Percentiles rank a stretch among this genome's conserved stretches.
Evolutionary conservation across 805 yeast species (phyloP).

Genomic region (Ogataea minuta): DNA sequence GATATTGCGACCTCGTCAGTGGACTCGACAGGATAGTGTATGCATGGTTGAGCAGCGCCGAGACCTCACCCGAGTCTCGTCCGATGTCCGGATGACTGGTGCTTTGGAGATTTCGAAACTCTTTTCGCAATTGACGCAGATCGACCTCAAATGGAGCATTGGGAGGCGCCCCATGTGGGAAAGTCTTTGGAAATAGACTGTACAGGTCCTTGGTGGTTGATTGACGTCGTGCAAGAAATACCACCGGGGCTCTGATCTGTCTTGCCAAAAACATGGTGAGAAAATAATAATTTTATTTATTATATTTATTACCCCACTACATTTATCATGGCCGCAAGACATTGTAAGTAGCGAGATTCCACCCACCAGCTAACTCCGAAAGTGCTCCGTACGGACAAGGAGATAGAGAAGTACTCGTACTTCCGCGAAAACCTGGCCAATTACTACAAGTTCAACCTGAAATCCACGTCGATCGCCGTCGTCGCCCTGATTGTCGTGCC

Average conservation of each 20-base stretch:
- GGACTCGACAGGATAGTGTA: slow-evolving; percentile 72
- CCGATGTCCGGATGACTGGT: slow-evolving; percentile 76
- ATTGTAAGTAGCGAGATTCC: slow-evolving; percentile 25
- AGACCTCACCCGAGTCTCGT: slow-evolving; percentile 31
- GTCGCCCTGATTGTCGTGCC: slow-evolving; percentile 34
- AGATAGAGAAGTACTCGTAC: slow-evolving; percentile 31
- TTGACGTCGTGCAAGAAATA: background rate
- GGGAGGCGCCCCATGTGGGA: slow-evolving; percentile 66
- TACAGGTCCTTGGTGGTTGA: slow-evolving; percentile 42
- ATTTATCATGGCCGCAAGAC: slow-evolving; percentile 34
- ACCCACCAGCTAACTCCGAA: slow-evolving; percentile 3
- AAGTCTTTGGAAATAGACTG: slow-evolving; percentile 70
- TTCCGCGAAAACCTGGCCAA: slow-evolving; percentile 33
- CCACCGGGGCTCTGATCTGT: background rate
- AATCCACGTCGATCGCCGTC: slow-evolving; percentile 29
- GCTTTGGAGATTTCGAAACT: slow-evolving; percentile 72
- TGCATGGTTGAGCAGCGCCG: slow-evolving; percentile 71
- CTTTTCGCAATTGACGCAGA: slow-evolving; percentile 57
- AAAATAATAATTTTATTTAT: background rate
- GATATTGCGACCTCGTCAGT: slow-evolving; percentile 62
- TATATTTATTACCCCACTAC: slow-evolving; percentile 8
- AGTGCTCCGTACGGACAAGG: slow-evolving; percentile 34
- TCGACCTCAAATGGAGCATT: slow-evolving; percentile 58
- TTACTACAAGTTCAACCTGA: slow-evolving; percentile 32
- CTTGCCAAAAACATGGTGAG: slow-evolving; percentile 3